Evolutionary conservation across 2,329 filamentous ascomycete species (phyloP).

Genomic region (Leptographium galeiforme): DNA sequence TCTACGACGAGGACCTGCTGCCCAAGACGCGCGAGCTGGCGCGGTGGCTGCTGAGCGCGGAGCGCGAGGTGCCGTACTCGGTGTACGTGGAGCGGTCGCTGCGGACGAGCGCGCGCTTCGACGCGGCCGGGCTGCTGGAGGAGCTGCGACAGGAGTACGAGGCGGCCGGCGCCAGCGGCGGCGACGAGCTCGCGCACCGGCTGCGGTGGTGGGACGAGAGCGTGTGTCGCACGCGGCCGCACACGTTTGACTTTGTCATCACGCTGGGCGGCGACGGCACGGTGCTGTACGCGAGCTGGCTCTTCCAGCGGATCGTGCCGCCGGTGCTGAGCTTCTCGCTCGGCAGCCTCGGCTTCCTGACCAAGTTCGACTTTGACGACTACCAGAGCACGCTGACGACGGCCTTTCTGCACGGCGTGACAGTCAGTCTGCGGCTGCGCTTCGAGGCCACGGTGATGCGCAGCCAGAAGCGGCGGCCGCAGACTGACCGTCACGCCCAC

Average conservation of each 20-base stretch:
- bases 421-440: constrained; percentile 71
- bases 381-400: constrained; percentile 55
- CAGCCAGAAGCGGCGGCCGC: constrained; percentile 38
- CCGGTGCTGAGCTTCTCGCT: constrained; percentile 85
- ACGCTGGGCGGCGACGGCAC: constrained; percentile 94
- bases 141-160: constrained; percentile 38
- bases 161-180: constrained; percentile 15
- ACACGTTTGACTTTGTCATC: constrained; percentile 86
- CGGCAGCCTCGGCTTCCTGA: constrained; percentile 86
- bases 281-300: constrained; percentile 88
- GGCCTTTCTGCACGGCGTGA: constrained; percentile 72
- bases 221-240: constrained; percentile 64
- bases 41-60: constrained; percentile 64
- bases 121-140: constrained; percentile 52
- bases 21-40: constrained; percentile 63
- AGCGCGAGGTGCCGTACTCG: constrained; percentile 54
- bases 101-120: constrained; percentile 57
- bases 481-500: too few species aligned
- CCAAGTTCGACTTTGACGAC: constrained; percentile 83
- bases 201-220: constrained; percentile 74
- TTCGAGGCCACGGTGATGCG: constrained; percentile 95
- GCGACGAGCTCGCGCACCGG: constrained; percentile 30
- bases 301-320: constrained; percentile 90
- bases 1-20: constrained; percentile 72
- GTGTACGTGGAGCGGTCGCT: constrained; percentile 77